Evolutionary conservation across 1,139 yeast genomes (phyloP).

Genomic region (Pichia sp.): DNA sequence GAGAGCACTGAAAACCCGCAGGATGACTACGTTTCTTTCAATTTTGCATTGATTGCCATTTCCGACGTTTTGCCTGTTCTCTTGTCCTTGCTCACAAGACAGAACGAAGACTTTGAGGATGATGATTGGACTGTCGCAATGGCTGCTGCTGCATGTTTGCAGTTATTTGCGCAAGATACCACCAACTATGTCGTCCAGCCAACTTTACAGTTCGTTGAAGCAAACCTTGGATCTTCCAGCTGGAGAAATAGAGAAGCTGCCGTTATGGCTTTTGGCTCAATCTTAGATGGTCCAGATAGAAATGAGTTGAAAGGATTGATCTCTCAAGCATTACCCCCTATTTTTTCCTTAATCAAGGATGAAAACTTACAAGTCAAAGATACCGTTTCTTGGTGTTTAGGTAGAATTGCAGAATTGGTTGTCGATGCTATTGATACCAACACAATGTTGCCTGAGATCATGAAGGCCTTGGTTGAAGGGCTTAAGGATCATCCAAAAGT

Average conservation of each 20-base stretch:
- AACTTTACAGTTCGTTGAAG: slow-evolving; percentile 76
- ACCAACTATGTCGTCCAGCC: slow-evolving; percentile 83
- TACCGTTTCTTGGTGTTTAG: slow-evolving; percentile 97
- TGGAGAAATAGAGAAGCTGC: slow-evolving; percentile 97
- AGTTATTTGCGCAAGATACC: slow-evolving; percentile 86
- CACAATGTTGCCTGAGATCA: slow-evolving; percentile 60
- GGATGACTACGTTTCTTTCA: slow-evolving; percentile 43
- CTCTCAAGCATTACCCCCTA: slow-evolving; percentile 77
- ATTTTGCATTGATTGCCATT: slow-evolving; percentile 82
- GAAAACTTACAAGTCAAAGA: slow-evolving; percentile 82
- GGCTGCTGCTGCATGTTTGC: slow-evolving; percentile 98
- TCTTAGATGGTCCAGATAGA: slow-evolving; percentile 89
- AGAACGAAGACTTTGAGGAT: slow-evolving; percentile 87
- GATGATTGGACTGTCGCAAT: slow-evolving; percentile 97
- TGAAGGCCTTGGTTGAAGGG: slow-evolving; percentile 72
- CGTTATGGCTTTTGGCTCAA: slow-evolving; percentile 97
- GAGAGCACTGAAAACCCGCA: slow-evolving; percentile 52
- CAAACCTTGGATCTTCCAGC: slow-evolving; percentile 52
- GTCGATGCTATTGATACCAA: slow-evolving; percentile 69
- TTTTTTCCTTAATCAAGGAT: slow-evolving; percentile 69
- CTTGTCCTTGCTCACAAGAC: slow-evolving; percentile 73
- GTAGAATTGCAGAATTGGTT: slow-evolving; percentile 87
- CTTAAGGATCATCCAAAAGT: slow-evolving; percentile 88
- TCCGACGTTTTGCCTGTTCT: slow-evolving; percentile 85
- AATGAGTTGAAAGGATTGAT: slow-evolving; percentile 64